A percentile compares a stretch with the other conserved stretches of the same genome.
These are phyloP conservation scores for Rhizopogon vinicolor DNA, from an alignment of 768 basidiomycete genomes.

Conservation along the genomic window DNA sequence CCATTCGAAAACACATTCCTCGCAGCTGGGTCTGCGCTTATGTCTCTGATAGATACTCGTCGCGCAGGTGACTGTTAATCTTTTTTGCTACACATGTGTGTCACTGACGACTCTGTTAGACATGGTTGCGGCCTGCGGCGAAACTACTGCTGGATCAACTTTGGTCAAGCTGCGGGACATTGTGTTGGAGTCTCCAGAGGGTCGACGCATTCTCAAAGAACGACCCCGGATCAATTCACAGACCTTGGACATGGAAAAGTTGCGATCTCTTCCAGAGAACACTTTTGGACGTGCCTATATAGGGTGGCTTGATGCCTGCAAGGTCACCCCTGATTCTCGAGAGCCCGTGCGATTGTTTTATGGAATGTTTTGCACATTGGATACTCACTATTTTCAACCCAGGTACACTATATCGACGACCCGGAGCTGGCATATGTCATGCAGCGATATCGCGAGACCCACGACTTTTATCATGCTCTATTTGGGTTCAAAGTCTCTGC, in stretches of 20 bases:
- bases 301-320: slow-evolving; percentile 85
- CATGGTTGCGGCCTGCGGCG: slow-evolving; percentile 92
- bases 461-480: slow-evolving; percentile 96
- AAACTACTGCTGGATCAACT: slow-evolving; percentile 82
- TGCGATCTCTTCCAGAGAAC: slow-evolving; percentile 67
- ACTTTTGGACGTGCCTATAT: slow-evolving; percentile 85
- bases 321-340: slow-evolving; percentile 90
- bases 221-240: slow-evolving; percentile 76
- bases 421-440: slow-evolving; percentile 97
- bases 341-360: slow-evolving; percentile 60
- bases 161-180: slow-evolving; percentile 70
- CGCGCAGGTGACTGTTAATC: slow-evolving; percentile 58
- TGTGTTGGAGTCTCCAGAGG: slow-evolving; percentile 80
- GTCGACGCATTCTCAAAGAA: slow-evolving; percentile 77
- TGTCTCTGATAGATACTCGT: slow-evolving; percentile 75
- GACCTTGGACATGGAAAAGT: slow-evolving; percentile 66
- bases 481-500: slow-evolving; percentile 86
- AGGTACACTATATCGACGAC: slow-evolving; percentile 95
- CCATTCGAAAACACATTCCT: slow-evolving; percentile 82
- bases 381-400: slow-evolving; percentile 1
- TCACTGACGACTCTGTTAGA: slow-evolving; percentile 44
- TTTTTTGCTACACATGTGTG: neutral
- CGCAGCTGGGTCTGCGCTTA: slow-evolving; percentile 79
- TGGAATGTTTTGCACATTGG: neutral
- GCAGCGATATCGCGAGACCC: slow-evolving; percentile 96